A percentile compares a stretch with the other conserved stretches of the same genome.
phyloP scores from a whole-genome alignment of 768 basidiomycete species.

The Lactarius sp. region DNA sequence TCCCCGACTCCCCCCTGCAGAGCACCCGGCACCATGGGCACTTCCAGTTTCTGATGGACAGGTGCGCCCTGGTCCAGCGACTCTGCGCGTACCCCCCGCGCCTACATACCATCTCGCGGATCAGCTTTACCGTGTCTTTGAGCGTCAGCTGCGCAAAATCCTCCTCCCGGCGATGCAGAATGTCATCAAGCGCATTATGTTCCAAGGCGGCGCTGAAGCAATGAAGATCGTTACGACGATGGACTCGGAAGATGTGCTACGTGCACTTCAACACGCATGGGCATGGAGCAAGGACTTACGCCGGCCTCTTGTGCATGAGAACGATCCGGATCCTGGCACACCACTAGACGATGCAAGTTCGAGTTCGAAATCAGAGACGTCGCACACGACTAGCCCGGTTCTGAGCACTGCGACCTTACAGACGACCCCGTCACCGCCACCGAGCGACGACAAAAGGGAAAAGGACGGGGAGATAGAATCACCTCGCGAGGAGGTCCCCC shows the following conservation, averaged over 20 bases:
- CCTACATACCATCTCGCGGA: constrained; percentile 64
- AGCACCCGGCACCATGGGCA: constrained; percentile 63
- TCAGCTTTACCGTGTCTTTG: constrained; percentile 52
- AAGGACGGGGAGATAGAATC: constrained; percentile 34
- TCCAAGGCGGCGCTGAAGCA: constrained; percentile 59
- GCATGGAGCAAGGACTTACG: constrained; percentile 74
- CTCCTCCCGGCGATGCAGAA: constrained; percentile 64
- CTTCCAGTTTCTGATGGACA: constrained; percentile 29
- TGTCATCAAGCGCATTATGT: constrained; percentile 58
- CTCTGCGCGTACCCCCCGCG: constrained; percentile 47
- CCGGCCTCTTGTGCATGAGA: constrained; percentile 29
- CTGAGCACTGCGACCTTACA: constrained; percentile 68
- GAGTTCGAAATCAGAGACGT: constrained; percentile 47
- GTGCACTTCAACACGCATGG: constrained; percentile 50
- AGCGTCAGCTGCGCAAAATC: constrained; percentile 54
- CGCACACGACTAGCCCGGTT: constrained; percentile 66
- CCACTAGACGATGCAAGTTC: constrained; percentile 43
- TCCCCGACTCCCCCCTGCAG: constrained; percentile 30
- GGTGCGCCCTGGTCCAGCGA: constrained; percentile 46
- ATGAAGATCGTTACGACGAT: constrained; percentile 51
- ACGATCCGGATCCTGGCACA: constrained; percentile 19
- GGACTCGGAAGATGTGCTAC: constrained; percentile 56
- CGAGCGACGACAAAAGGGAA: constrained; percentile 38
- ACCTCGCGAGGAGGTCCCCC: constrained; percentile 26
- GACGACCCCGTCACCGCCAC: constrained; percentile 75